Percentiles rank a stretch among this genome's conserved stretches.
phyloP scores from a whole-genome alignment of 2,329 filamentous ascomycete species.

The Epichloe sp. region DNA sequence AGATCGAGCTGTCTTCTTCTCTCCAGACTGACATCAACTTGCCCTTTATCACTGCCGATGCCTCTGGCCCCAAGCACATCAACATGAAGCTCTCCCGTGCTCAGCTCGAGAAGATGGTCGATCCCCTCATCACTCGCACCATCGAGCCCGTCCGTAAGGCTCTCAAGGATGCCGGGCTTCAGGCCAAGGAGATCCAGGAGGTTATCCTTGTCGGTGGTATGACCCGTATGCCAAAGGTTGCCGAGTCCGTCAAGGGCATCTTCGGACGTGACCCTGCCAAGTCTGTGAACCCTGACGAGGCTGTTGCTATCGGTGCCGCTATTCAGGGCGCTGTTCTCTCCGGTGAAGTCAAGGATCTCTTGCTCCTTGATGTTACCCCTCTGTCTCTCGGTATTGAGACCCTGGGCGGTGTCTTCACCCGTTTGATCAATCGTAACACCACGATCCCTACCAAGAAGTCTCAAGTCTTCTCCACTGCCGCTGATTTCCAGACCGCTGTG shows the following conservation, averaged over 20 bases:
- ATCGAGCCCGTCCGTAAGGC: slow-evolving; percentile 93
- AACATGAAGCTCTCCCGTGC: slow-evolving; percentile 86
- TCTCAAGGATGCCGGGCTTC: slow-evolving; percentile 84
- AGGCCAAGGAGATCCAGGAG: slow-evolving; percentile 91
- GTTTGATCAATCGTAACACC: slow-evolving; percentile 97
- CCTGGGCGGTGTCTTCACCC: slow-evolving; percentile 93
- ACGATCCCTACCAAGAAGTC: slow-evolving; percentile 99
- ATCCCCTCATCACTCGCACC: slow-evolving; percentile 74
- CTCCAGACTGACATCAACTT: slow-evolving; percentile 96
- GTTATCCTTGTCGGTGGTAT: slow-evolving; percentile 97
- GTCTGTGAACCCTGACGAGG: slow-evolving; percentile 97
- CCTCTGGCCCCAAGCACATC: slow-evolving; percentile 95
- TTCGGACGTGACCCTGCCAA: slow-evolving; percentile 95
- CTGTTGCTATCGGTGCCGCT: slow-evolving; percentile 92
- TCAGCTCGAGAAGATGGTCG: slow-evolving; percentile 87
- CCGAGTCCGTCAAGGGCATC: slow-evolving; percentile 89
- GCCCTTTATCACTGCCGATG: slow-evolving; percentile 94
- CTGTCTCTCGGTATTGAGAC: slow-evolving; percentile 98
- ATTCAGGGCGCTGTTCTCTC: slow-evolving; percentile 95
- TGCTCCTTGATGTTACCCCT: slow-evolving; percentile 90
- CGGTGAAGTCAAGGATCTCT: slow-evolving; percentile 90
- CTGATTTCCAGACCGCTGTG: slow-evolving; percentile 96
- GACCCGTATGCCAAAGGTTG: slow-evolving; percentile 99
- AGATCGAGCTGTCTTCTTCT: slow-evolving; percentile 95
- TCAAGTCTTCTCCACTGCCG: slow-evolving; percentile 92